A percentile compares a stretch with the other conserved stretches of the same genome.
These are phyloP conservation scores for Nitzschia palea DNA, from an alignment of 108 stramenopile genomes.

Conservation along the genomic window DNA sequence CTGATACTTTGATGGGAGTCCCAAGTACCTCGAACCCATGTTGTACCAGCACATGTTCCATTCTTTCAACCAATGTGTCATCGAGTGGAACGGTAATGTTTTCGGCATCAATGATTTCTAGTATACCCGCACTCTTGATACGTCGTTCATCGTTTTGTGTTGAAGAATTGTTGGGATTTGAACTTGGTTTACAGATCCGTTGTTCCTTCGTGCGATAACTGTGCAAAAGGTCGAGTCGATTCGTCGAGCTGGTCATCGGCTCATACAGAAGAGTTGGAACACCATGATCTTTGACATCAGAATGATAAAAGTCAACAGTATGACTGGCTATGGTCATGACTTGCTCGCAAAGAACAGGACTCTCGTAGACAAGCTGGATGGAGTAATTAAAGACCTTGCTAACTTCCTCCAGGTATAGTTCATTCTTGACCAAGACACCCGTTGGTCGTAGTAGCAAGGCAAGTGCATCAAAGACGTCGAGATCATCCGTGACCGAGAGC, in stretches of 20 bases:
- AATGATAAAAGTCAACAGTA: constrained; percentile 36
- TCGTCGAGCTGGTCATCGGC: background rate
- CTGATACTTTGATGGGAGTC: constrained; percentile 41
- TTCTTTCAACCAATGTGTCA: constrained; percentile 12
- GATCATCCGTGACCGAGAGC: constrained; percentile 18
- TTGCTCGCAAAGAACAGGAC: constrained; percentile 68
- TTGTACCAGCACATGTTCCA: constrained; percentile 31
- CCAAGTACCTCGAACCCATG: constrained; percentile 52
- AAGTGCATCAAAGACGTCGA: constrained; percentile 33
- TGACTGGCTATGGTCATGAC: constrained; percentile 42
- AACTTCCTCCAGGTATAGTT: constrained; percentile 34
- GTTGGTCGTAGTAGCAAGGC: constrained; percentile 72
- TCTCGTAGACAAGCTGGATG: constrained; percentile 30
- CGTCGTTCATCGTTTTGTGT: too few relatives aligned
- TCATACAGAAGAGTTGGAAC: constrained; percentile 36
- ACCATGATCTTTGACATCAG: constrained; percentile 28
- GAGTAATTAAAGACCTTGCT: constrained; percentile 37
- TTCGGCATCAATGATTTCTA: constrained; percentile 64
- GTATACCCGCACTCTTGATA: constrained; percentile 49
- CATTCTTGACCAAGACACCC: constrained; percentile 87
- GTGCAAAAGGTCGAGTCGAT: constrained; percentile 23
- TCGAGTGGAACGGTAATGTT: constrained; percentile 31
- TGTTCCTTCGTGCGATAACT: constrained; percentile 27
- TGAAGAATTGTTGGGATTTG: too few relatives aligned
- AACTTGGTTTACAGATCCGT: too few relatives aligned